These are phyloP conservation scores for Bombardia bombarda DNA, from an alignment of 495 filamentous ascomycete species.

Conservation along the genomic window DNA sequence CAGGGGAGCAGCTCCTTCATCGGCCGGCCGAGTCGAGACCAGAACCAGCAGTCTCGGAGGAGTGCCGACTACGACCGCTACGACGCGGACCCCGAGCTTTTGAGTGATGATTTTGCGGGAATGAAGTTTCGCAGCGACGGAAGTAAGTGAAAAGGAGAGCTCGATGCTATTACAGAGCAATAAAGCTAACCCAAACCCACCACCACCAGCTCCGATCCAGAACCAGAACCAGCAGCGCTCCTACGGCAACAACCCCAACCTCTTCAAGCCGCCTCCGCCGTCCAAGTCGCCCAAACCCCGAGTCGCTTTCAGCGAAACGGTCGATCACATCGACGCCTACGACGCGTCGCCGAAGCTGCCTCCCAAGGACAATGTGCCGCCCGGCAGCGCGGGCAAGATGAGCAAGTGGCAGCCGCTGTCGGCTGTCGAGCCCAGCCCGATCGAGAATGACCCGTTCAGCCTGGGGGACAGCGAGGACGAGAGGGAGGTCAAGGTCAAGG, in stretches of 20 bases:
- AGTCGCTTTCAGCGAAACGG: constrained; percentile 68
- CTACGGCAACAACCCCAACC: constrained; percentile 71
- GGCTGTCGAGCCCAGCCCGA: constrained; percentile 76
- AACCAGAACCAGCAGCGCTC: constrained; percentile 48
- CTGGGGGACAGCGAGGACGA: constrained; percentile 95
- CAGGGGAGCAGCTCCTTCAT: constrained; percentile 24
- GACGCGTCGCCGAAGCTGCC: constrained; percentile 47
- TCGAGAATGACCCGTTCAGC: constrained; percentile 94
- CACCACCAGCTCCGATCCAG: constrained; percentile 21
- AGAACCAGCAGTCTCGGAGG: constrained; percentile 52
- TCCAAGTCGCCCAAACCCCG: constrained; percentile 53
- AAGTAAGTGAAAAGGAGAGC: constrained; percentile 42
- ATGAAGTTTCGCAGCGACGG: constrained; percentile 72
- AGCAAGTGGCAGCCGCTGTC: constrained; percentile 98
- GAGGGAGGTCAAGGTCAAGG: constrained; percentile 48
- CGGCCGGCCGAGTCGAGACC: constrained; percentile 30
- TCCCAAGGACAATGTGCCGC: constrained; percentile 16
- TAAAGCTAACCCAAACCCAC: constrained; percentile 1
- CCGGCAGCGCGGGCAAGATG: constrained; percentile 46
- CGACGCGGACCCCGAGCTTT: constrained; percentile 87
- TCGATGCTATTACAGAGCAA: neutral
- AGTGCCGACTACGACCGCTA: constrained; percentile 84
- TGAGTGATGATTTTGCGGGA: constrained; percentile 85
- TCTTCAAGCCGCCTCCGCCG: constrained; percentile 67
- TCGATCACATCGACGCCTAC: constrained; percentile 77